These are phyloP conservation scores for Chaetomium cochliodes DNA, from an alignment of 495 filamentous ascomycete species.

Conservation along the genomic window DNA sequence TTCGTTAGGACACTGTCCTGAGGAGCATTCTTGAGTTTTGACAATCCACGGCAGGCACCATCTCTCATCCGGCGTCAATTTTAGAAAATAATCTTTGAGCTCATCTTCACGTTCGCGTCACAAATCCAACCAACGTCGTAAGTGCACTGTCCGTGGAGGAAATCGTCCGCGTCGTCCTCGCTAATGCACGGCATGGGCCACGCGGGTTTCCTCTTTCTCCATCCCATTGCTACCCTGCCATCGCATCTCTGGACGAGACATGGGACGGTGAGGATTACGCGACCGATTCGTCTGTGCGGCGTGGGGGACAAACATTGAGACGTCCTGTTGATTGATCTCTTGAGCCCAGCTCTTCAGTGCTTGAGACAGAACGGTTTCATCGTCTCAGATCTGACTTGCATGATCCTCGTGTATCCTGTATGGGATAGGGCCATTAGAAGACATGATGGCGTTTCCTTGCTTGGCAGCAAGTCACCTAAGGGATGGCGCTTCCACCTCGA, in stretches of 20 bases:
- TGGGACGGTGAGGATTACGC: slow-evolving; percentile 15
- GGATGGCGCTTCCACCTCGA: too few species aligned
- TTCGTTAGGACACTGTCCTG: too few species aligned
- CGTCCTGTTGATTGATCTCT: background rate
- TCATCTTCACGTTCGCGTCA: background rate
- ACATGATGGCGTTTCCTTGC: too few species aligned
- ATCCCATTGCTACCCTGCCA: slow-evolving; percentile 7
- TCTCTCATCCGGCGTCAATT: too few species aligned
- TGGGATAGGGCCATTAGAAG: too few species aligned
- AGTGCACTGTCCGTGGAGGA: background rate
- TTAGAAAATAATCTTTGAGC: too few species aligned
- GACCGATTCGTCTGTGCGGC: slow-evolving; percentile 2
- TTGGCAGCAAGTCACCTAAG: too few species aligned
- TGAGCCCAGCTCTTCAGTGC: background rate
- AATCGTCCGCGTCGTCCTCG: background rate
- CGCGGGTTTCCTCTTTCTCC: slow-evolving; percentile 6
- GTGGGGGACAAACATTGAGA: slow-evolving; percentile 7
- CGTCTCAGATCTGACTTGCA: background rate
- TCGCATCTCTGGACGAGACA: slow-evolving; percentile 3
- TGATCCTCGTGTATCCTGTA: too few species aligned
- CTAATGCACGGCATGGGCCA: slow-evolving; percentile 13
- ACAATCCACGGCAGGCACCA: too few species aligned
- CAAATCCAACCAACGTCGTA: background rate
- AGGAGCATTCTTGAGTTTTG: too few species aligned
- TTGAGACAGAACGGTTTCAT: background rate